These are phyloP conservation scores for Porcisia deanei DNA, from an alignment of 208 protist genomes.

Conservation along the genomic window DNA sequence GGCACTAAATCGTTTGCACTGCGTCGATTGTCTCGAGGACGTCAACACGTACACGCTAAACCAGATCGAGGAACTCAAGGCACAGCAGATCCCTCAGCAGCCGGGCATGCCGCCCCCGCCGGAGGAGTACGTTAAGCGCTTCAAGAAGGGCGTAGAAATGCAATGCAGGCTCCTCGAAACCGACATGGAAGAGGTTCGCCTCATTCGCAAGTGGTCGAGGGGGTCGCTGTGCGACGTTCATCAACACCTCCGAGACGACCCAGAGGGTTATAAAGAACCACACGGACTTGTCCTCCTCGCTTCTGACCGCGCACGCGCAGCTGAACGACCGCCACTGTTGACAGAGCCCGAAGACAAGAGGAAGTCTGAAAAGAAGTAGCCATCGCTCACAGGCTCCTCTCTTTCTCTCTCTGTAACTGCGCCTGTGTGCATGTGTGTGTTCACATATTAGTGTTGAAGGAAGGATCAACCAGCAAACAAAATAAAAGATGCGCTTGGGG, in stretches of 20 bases:
- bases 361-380: not conserved
- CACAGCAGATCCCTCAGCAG: slow-evolving; percentile 52
- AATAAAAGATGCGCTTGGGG: not conserved
- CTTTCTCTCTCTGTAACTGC: not conserved
- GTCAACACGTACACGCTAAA: slow-evolving; percentile 60
- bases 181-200: slow-evolving; percentile 70
- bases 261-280: slow-evolving; percentile 37
- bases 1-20: slow-evolving; percentile 56
- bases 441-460: not conserved
- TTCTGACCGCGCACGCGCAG: slow-evolving; percentile 39
- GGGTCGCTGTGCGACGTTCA: slow-evolving; percentile 61
- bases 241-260: slow-evolving; percentile 54
- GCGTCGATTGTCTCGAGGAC: slow-evolving; percentile 81
- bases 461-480: not conserved
- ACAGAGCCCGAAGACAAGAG: slow-evolving; percentile 11
- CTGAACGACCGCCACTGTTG: slow-evolving; percentile 8
- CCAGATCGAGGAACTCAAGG: slow-evolving; percentile 60
- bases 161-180: slow-evolving; percentile 70
- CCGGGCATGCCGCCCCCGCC: slow-evolving; percentile 76
- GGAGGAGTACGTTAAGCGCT: slow-evolving; percentile 58
- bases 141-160: slow-evolving; percentile 53
- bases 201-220: slow-evolving; percentile 39
- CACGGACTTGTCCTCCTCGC: slow-evolving; percentile 51
- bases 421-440: slow-evolving; percentile 9
- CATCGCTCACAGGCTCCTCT: too few species aligned